Conservation (phyloP, 306 rosid genomes). For the Purshia tridentata region DNA sequence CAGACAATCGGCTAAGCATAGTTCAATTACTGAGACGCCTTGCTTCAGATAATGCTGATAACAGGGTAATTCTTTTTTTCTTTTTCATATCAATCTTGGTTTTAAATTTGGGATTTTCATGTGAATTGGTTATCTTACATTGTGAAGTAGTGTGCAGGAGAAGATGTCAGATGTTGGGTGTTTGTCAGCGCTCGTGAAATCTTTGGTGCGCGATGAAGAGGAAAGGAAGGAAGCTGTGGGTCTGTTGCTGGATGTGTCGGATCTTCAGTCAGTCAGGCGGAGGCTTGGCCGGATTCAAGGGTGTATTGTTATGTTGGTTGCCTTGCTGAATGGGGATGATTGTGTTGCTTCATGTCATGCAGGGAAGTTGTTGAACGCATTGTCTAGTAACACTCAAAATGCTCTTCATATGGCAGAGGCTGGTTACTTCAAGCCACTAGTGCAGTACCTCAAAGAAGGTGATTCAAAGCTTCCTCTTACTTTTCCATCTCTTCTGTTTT, state of each 20-base stretch:
- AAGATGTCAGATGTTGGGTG: slow-evolving; percentile 60
- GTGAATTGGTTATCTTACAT: slow-evolving; percentile 25
- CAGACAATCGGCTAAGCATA: slow-evolving; percentile 42
- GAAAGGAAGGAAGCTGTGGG: slow-evolving; percentile 87
- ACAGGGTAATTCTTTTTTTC: slow-evolving; percentile 51
- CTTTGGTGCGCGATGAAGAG: slow-evolving; percentile 63
- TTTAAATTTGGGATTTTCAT: neutral
- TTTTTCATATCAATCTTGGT: neutral
- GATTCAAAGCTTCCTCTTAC: slow-evolving; percentile 6
- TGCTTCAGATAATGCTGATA: slow-evolving; percentile 42
- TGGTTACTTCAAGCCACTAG: slow-evolving; percentile 80
- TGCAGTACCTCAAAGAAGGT: slow-evolving; percentile 78
- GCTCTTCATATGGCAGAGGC: slow-evolving; percentile 98
- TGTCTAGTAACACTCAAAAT: slow-evolving; percentile 77
- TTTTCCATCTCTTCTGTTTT: neutral
- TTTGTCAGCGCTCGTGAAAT: slow-evolving; percentile 70
- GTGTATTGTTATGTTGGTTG: slow-evolving; percentile 80
- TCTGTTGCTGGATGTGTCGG: slow-evolving; percentile 64
- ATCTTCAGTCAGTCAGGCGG: slow-evolving; percentile 56
- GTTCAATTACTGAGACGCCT: slow-evolving; percentile 56
- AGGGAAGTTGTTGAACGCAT: slow-evolving; percentile 56
- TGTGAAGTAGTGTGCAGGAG: slow-evolving; percentile 60
- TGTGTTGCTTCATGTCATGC: slow-evolving; percentile 62
- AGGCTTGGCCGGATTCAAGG: slow-evolving; percentile 82
- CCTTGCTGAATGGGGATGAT: slow-evolving; percentile 76